Percentiles rank a stretch among this genome's conserved stretches.
Conservation (phyloP, 345 rosid genomes). For the Streptanthus diversifolius region DNA sequence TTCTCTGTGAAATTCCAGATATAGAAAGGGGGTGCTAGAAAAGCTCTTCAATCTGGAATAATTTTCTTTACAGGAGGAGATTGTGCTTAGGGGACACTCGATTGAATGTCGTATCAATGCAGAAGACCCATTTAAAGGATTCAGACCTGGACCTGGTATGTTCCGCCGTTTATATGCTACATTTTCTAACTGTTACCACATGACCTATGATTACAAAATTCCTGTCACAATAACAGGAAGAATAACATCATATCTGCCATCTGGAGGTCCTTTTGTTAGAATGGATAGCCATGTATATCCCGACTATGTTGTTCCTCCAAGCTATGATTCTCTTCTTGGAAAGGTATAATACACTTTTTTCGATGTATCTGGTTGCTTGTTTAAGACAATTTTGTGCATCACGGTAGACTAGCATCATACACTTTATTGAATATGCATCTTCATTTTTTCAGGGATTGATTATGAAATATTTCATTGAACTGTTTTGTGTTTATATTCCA, state of each 20-base stretch:
- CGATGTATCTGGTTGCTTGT: neutral
- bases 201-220: neutral
- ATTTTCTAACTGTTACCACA: neutral
- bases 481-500: neutral
- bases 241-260: constrained; percentile 90
- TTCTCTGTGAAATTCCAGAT: neutral
- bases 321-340: constrained; percentile 95
- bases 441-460: neutral
- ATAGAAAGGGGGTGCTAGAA: neutral
- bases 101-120: constrained; percentile 99
- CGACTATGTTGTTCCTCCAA: constrained; percentile 96
- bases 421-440: neutral
- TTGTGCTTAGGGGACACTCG: constrained; percentile 94
- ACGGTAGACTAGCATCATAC: neutral
- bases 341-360: constrained; percentile 58
- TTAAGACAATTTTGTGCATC: neutral
- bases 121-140: constrained; percentile 94
- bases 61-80: constrained; percentile 64
- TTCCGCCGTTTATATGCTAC: neutral
- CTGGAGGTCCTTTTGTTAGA: constrained; percentile 99
- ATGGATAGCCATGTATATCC: constrained; percentile 99
- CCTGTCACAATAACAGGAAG: constrained; percentile 54
- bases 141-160: constrained; percentile 97
- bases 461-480: neutral
- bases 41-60: neutral